Evolutionary conservation across 257 asterid species (phyloP).

Genomic region (Salvia miltiorrhiza): DNA sequence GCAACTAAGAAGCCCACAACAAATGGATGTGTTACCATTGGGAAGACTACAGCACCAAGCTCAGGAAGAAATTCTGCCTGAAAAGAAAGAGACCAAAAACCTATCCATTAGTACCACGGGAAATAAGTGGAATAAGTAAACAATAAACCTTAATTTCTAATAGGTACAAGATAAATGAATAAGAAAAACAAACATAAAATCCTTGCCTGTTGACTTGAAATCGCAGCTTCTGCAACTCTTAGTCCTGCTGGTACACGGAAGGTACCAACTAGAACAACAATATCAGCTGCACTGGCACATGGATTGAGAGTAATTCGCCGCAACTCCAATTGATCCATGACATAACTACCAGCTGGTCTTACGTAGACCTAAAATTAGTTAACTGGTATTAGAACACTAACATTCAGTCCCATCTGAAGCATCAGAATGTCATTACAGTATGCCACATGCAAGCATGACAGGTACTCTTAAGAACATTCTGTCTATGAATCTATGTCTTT

Average conservation of each 20-base stretch:
- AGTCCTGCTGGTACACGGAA: slow-evolving; percentile 78
- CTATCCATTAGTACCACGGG: background rate
- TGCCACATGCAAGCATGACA: background rate
- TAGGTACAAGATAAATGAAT: background rate
- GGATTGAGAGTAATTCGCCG: slow-evolving; percentile 74
- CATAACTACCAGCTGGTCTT: slow-evolving; percentile 96
- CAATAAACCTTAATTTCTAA: background rate
- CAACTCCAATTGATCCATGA: slow-evolving; percentile 90
- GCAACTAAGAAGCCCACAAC: slow-evolving; percentile 95
- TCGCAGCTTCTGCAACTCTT: slow-evolving; percentile 74
- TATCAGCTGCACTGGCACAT: slow-evolving; percentile 51
- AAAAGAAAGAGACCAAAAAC: slow-evolving; percentile 35
- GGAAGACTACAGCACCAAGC: slow-evolving; percentile 84
- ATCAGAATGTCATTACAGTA: background rate
- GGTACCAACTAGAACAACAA: slow-evolving; percentile 72
- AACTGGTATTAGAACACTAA: slow-evolving; percentile 16
- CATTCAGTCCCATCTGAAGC: background rate
- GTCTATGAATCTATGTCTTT: background rate
- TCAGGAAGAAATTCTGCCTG: slow-evolving; percentile 84
- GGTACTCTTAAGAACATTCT: background rate
- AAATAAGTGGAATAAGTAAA: background rate
- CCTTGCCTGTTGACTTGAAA: slow-evolving; percentile 64
- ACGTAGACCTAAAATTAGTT: slow-evolving; percentile 68
- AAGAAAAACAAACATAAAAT: background rate
- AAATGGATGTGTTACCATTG: slow-evolving; percentile 91